These are phyloP conservation scores for Gremmenia infestans DNA, from an alignment of 2,329 filamentous ascomycete genomes.

Conservation along the genomic window DNA sequence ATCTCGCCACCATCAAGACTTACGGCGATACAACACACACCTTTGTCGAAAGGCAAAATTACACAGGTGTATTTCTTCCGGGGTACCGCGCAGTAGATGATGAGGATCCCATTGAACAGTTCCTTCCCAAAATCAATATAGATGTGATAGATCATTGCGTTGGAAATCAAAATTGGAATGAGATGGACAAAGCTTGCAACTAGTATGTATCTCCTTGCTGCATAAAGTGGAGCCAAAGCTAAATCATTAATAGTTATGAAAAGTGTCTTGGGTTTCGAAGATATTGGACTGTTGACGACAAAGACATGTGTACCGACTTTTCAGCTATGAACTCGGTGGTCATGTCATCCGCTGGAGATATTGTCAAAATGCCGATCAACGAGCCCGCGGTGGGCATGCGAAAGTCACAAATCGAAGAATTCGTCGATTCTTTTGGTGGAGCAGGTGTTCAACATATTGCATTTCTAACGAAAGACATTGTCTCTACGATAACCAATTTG, in stretches of 20 bases:
- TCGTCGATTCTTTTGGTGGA: constrained; percentile 83
- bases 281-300: constrained; percentile 96
- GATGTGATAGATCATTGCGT: constrained; percentile 91
- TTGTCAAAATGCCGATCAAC: constrained; percentile 98
- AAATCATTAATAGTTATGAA: constrained; percentile 56
- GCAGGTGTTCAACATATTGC: constrained; percentile 92
- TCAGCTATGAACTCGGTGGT: constrained; percentile 84
- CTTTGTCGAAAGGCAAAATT: constrained; percentile 67
- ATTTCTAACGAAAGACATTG: constrained; percentile 77
- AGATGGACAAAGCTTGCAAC: constrained; percentile 64
- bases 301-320: constrained; percentile 87
- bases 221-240: background rate
- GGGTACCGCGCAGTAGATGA: constrained; percentile 60
- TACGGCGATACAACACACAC: constrained; percentile 97
- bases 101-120: constrained; percentile 32
- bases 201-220: constrained; percentile 32
- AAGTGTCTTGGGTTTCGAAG: constrained; percentile 86
- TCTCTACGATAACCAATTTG: constrained; percentile 69
- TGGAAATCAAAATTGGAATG: constrained; percentile 92
- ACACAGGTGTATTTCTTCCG: constrained; percentile 75
- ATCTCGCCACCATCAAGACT: constrained; percentile 76
- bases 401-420: constrained; percentile 92
- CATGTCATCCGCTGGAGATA: constrained; percentile 78
- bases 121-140: constrained; percentile 61
- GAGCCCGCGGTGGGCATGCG: constrained; percentile 87